A percentile compares a stretch with the other conserved stretches of the same genome.
These are phyloP conservation scores for Simmondsia chinensis DNA, from an alignment of 148 eudicot species.

Conservation along the genomic window DNA sequence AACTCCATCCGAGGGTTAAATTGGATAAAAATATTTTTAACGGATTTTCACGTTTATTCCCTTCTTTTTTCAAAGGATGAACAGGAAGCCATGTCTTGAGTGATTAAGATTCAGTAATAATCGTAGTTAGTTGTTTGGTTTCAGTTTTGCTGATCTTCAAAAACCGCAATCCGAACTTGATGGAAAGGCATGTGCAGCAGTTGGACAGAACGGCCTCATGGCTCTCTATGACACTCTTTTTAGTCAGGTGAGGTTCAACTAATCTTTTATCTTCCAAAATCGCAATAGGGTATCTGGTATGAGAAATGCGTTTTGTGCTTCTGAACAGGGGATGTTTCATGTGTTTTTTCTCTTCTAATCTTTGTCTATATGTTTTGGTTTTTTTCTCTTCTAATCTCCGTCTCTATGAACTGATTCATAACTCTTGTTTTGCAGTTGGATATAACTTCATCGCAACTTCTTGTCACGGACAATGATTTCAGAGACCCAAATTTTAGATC, in stretches of 20 bases:
- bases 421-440: conserved; percentile 59
- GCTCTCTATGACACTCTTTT: conserved; percentile 90
- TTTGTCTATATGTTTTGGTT: conserved; percentile 1
- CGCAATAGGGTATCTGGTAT: neutral
- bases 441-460: conserved; percentile 86
- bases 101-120: neutral
- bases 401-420: conserved; percentile 4
- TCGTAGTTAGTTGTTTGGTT: conserved; percentile 11
- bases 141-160: conserved; percentile 94
- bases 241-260: conserved; percentile 53
- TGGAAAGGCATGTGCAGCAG: conserved; percentile 99
- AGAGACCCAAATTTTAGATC: conserved; percentile 71
- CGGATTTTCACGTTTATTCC: no score
- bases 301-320: no score
- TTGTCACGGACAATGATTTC: conserved; percentile 93
- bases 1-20: no score
- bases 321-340: no score
- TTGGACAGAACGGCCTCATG: conserved; percentile 97
- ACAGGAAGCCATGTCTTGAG: neutral
- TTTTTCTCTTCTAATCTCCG: neutral
- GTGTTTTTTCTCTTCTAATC: neutral
- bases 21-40: no score
- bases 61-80: no score
- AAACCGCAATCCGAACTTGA: conserved; percentile 92
- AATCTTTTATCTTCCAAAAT: conserved; percentile 2